These are phyloP conservation scores for Aspergillus hortae DNA, from an alignment of 2,329 filamentous ascomycete genomes.

Conservation along the genomic window DNA sequence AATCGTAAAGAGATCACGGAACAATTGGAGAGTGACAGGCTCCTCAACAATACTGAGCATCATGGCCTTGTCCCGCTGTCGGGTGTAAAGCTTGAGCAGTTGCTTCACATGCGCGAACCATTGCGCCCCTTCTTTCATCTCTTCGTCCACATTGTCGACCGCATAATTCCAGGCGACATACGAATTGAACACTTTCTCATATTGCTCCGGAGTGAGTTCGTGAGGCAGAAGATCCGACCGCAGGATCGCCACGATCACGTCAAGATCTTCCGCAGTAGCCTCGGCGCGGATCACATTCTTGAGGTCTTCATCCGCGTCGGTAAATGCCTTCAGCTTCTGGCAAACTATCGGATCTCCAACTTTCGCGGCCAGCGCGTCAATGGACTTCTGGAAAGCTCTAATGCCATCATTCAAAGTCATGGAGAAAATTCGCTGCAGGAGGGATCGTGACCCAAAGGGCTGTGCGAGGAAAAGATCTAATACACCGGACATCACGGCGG, in stretches of 20 bases:
- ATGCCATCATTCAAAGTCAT: conserved; percentile 90
- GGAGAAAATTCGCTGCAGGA: conserved; percentile 92
- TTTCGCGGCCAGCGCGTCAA: conserved; percentile 71
- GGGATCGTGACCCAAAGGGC: conserved; percentile 82
- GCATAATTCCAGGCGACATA: conserved; percentile 96
- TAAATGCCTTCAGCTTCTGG: conserved; percentile 77
- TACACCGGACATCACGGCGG: conserved; percentile 93
- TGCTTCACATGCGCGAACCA: conserved; percentile 95
- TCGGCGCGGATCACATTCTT: conserved; percentile 73
- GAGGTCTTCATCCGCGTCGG: conserved; percentile 67
- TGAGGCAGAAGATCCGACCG: conserved; percentile 74
- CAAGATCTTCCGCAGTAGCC: conserved; percentile 68
- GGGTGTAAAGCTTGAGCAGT: conserved; percentile 83
- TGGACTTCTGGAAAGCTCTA: conserved; percentile 76
- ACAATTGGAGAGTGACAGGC: conserved; percentile 91
- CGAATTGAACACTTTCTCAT: conserved; percentile 83
- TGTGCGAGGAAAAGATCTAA: conserved; percentile 94
- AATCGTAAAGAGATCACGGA: conserved; percentile 94
- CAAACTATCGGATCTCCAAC: conserved; percentile 78
- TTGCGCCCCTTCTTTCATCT: conserved; percentile 83
- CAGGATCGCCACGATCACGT: conserved; percentile 80
- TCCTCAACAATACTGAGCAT: conserved; percentile 96
- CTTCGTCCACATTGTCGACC: conserved; percentile 81
- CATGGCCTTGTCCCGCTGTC: conserved; percentile 93
- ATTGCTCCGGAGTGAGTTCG: conserved; percentile 68